These are phyloP conservation scores for Buxus sempervirens DNA, from an alignment of 164 flowering plant species.

Conservation along the genomic window DNA sequence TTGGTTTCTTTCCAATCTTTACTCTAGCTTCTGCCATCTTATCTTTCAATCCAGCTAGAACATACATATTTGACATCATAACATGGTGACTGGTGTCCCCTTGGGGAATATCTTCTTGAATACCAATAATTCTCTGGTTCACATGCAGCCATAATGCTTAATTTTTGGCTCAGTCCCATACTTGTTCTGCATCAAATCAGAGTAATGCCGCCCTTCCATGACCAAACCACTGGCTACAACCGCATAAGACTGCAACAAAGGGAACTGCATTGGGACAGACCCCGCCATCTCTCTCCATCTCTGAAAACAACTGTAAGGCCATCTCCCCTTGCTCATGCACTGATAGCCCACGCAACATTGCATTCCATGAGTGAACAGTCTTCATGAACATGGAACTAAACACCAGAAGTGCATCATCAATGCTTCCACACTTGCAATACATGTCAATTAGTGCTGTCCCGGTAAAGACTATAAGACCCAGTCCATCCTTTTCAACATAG, in stretches of 20 bases:
- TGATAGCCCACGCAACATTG: conserved; percentile 15
- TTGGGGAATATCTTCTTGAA: not conserved
- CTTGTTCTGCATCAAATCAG: conserved; percentile 10
- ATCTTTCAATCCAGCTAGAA: conserved; percentile 13
- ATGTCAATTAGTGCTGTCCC: conserved; percentile 18
- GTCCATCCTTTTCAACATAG: not conserved
- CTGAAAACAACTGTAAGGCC: conserved; percentile 9
- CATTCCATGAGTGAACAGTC: conserved; percentile 13
- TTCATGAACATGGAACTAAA: conserved; percentile 12
- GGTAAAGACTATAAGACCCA: conserved; percentile 1
- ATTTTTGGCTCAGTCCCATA: conserved; percentile 14
- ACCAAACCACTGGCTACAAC: conserved; percentile 20
- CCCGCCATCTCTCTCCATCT: conserved; percentile 4
- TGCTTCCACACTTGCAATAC: conserved; percentile 20
- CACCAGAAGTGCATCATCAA: conserved; percentile 8
- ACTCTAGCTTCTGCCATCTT: conserved; percentile 22
- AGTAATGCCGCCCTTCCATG: conserved; percentile 11
- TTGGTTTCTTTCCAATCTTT: conserved; percentile 24
- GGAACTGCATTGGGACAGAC: conserved; percentile 5
- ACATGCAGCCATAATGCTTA: conserved; percentile 21
- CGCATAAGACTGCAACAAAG: conserved; percentile 12
- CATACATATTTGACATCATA: conserved; percentile 19
- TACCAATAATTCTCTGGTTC: not conserved
- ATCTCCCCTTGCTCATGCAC: conserved; percentile 8
- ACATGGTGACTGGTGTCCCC: conserved; percentile 20